Percentiles rank a stretch among this genome's conserved stretches.
phyloP scores from a whole-genome alignment of 208 protist species.

The Trypanosoma boissoni region DNA sequence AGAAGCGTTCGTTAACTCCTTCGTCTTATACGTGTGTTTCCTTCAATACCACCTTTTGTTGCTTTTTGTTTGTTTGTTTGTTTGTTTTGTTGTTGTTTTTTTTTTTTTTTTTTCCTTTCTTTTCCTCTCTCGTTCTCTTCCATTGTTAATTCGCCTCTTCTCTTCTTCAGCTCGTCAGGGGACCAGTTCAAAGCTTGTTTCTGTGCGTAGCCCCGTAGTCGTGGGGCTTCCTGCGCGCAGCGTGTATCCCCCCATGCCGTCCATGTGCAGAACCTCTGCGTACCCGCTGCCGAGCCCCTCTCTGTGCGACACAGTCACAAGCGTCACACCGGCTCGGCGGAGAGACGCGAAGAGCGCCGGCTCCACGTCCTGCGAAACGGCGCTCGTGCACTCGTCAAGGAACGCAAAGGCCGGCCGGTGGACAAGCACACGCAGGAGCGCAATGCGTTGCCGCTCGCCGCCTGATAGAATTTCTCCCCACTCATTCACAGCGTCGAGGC shows the following conservation, averaged over 20 bases:
- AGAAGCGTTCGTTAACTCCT: too few relatives aligned
- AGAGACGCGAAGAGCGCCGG: slow-evolving; percentile 59
- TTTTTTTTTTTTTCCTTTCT: slow-evolving; percentile 10
- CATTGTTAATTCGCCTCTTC: not conserved
- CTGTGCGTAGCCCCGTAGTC: not conserved
- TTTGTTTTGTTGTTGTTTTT: slow-evolving; percentile 6
- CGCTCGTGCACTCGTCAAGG: slow-evolving; percentile 91
- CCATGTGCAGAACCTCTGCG: slow-evolving; percentile 48
- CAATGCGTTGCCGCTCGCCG: slow-evolving; percentile 87
- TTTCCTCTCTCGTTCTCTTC: slow-evolving; percentile 3
- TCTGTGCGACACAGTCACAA: slow-evolving; percentile 84
- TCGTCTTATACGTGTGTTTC: not conserved
- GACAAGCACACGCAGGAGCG: slow-evolving; percentile 72
- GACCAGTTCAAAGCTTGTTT: too few relatives aligned
- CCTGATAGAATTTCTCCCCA: slow-evolving; percentile 89
- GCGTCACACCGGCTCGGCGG: slow-evolving; percentile 66
- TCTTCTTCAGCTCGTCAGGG: not conserved
- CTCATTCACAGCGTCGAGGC: slow-evolving; percentile 64
- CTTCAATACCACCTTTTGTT: not conserved
- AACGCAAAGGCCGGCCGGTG: slow-evolving; percentile 82
- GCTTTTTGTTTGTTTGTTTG: not conserved
- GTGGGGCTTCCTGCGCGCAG: slow-evolving; percentile 11
- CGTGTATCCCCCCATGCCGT: slow-evolving; percentile 56
- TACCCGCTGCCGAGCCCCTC: slow-evolving; percentile 67
- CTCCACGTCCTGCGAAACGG: slow-evolving; percentile 85